These are phyloP conservation scores for Aspergillus sp. DNA, from an alignment of 2,329 filamentous ascomycete genomes.

Conservation along the genomic window DNA sequence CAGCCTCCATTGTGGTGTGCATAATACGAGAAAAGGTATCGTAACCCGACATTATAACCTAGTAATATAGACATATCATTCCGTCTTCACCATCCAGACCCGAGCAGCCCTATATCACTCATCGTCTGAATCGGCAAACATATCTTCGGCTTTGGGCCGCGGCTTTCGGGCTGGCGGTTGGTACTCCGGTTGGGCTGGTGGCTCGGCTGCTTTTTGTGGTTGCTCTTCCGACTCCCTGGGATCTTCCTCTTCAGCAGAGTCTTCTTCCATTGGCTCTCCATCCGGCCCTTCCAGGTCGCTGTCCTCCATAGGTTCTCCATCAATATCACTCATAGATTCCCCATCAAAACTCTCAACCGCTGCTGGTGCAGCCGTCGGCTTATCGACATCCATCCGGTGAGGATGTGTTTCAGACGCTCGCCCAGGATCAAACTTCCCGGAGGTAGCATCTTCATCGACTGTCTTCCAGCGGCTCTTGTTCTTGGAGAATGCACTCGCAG, in stretches of 20 bases:
- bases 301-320: conserved; percentile 51
- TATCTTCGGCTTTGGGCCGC: conserved; percentile 76
- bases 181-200: conserved; percentile 29
- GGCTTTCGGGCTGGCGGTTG: conserved; percentile 52
- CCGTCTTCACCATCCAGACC: not conserved
- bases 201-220: conserved; percentile 23
- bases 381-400: conserved; percentile 37
- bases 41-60: not conserved
- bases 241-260: conserved; percentile 35
- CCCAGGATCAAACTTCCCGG: conserved; percentile 33
- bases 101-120: conserved; percentile 37
- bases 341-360: conserved; percentile 48
- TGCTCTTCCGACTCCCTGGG: conserved; percentile 24
- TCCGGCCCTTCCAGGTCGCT: conserved; percentile 54
- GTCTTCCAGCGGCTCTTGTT: conserved; percentile 51
- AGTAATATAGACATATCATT: not conserved
- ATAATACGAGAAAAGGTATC: not conserved
- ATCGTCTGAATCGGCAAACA: conserved; percentile 79
- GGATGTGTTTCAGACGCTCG: conserved; percentile 28
- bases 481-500: conserved; percentile 38
- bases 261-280: conserved; percentile 51
- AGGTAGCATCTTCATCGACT: conserved; percentile 45
- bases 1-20: not conserved
- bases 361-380: conserved; percentile 34
- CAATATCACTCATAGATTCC: conserved; percentile 46